Base-by-base conservation (phyloP, 1,284 basidiomycete genomes). In the Xerocomus cyaneibrunnescens region DNA sequence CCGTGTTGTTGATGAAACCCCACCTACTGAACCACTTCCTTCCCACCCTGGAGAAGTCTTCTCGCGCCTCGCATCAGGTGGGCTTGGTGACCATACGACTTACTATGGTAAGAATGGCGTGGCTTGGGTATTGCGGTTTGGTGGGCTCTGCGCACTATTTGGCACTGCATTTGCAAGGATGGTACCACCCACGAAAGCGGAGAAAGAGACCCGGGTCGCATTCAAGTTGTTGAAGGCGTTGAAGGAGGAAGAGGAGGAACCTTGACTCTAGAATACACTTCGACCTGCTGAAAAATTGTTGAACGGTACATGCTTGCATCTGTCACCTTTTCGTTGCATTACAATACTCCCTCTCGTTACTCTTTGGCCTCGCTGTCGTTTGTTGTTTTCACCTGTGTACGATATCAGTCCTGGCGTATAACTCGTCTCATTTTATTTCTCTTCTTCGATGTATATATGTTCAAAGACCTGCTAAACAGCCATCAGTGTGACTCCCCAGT, bases 81-180 rank as follows among this genome's bases (percentile, higher is more conserved):
- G 54, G 17, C 50, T 63, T 3, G 62, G 56, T 27, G 73, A 76
- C 42, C 77, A 81, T 48, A 74, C 77, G 48, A 80, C 85, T 3
- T 90, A 87, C 66, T 77, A 80, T 54, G 89, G 85, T 36, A 93
- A 92, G 75, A 86, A 84, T 51, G 93, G 93, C 39, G 91, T 95
- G 19, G 90, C 88, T 1, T 98, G 94, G 94, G 92, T 97, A 5
- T 72, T 98, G 45, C 83, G 94, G 13, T 97, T 97, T 63, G 94
- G 94, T 42, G 94, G 94, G 30, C 62, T 92, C 8, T 92, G 87
- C 67, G 86, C 93, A 0, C 72, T 95, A 54, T 61, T 78, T 30
- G 87, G 90, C 23, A 92, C 92, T 1, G 57, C 81, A 7, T 77
- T 91, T 57, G 87, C 87, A 31, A 84, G 89, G 44, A 84, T 79